Percentiles rank a stretch among this genome's conserved stretches.
These are phyloP conservation scores for Serendipita sp. DNA, from an alignment of 768 basidiomycete species.

Conservation along the genomic window DNA sequence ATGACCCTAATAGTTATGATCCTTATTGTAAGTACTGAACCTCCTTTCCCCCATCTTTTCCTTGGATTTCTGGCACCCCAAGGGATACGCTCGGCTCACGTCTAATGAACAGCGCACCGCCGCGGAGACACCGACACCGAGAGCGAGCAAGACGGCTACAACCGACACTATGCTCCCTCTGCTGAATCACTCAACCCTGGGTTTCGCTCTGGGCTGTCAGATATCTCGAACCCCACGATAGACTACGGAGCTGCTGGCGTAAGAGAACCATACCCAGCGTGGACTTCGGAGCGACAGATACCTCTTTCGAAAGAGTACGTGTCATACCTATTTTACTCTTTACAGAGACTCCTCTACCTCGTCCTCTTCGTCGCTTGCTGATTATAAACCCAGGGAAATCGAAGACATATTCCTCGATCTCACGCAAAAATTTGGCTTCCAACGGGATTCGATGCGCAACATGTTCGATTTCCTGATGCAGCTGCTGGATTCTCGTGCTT, in stretches of 20 bases:
- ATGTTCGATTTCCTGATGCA: slow-evolving; percentile 99
- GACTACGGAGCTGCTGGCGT: slow-evolving; percentile 34
- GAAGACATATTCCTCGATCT: slow-evolving; percentile 97
- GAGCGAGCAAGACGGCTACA: slow-evolving; percentile 63
- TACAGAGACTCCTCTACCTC: neutral
- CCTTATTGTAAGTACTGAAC: neutral
- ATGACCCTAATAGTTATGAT: slow-evolving; percentile 1
- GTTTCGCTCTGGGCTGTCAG: neutral
- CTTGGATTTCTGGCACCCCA: neutral
- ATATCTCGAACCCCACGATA: slow-evolving; percentile 1
- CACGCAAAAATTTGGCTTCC: slow-evolving; percentile 97
- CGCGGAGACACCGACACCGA: slow-evolving; percentile 44
- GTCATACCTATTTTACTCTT: neutral
- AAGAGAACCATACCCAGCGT: slow-evolving; percentile 85
- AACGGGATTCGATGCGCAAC: slow-evolving; percentile 87
- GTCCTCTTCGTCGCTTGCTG: neutral
- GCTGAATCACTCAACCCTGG: slow-evolving; percentile 42
- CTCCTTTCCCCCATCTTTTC: neutral
- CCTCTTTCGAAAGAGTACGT: slow-evolving; percentile 81
- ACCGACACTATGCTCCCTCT: slow-evolving; percentile 53
- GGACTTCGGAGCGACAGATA: slow-evolving; percentile 81
- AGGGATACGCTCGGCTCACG: neutral
- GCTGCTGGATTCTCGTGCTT: slow-evolving; percentile 87
- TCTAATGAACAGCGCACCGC: neutral
- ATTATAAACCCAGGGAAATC: slow-evolving; percentile 42